Evolutionary conservation across 257 asterid species (phyloP), one percentile per base, ranked within the genome.

Genomic region (Fraxinus anomala): DNA sequence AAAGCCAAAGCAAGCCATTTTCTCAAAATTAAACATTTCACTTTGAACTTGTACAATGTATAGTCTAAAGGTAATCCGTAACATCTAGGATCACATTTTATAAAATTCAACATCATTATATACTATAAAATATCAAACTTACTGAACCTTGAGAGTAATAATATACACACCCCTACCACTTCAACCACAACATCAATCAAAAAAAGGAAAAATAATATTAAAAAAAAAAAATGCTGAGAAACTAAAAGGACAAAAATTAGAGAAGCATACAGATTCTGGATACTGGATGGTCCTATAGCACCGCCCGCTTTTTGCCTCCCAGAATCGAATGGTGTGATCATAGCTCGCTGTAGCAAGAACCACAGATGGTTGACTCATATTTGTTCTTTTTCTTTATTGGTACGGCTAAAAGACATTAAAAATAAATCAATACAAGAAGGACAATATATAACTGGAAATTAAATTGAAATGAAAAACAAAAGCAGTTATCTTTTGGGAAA

Each of bases 221-320:
- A 12, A 6, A 9, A 5, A n/a, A 17, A 3, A 4, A 5, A 37
- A 70, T n/a, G 40, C 68, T 61, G 33, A 36, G 33, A 54, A 42
- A 26, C 3, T 0, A 68, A 21, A 34, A 79, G 71, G 61, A 56
- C 23, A 37, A 70, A 37, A 30, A 56, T 24, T n/a, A 49, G 26
- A 6, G 26, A 40, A 44, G 61, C 91, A 28, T 87, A 91, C 99
- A 33, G 99, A 95, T 88, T 93, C 99, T 12, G 97, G 98, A 83
- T 93, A 93, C 79, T 95, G 99, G 73, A 95, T 91, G 69, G 97
- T 95, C 70, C 97, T 86, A 85, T 88, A 86, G 86, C 99, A 95
- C 47, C 96, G 91, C 34, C 97, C 99, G 33, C 96, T 91, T 77
- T 93, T 92, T 0, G 98, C 98, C 81, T 95, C 99, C 99, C 99